Base-by-base conservation (phyloP, 1,139 yeast species). In the Geotrichum klebahnii region DNA sequence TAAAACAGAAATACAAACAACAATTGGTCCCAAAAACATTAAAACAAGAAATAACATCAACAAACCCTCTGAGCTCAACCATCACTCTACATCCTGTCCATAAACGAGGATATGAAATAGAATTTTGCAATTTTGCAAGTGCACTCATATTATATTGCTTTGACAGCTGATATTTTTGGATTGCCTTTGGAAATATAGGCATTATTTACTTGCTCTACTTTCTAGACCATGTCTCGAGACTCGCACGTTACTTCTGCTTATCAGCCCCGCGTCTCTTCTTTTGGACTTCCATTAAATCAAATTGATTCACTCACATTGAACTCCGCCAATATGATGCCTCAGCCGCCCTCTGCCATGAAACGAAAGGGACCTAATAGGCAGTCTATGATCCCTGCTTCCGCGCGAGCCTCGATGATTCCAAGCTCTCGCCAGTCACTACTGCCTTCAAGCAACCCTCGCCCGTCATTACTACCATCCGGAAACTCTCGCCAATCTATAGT, bases 281-380 rank as follows among this genome's bases (percentile, higher is more conserved):
- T 37, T 14, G 31, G 41, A 37, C 41, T 23, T 22, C 41, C 41
- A 20, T 37, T 37, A 37, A 37, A 14, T 16, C 41, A 37, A 37
- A 12, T 37, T 17, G 41, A 37, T 24, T 37, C 41, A 37, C 41
- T 37, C 17, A 22, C 41, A 5, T 23, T 37, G 24, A 37, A 37
- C 16, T 23, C 41, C 23, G 24, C 31, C 6, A 34, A 37, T 24
- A 26, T 32, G 39, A 47, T 43, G 36, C 46, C 54, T 10, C 56
- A 46, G 20, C 51, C 59, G 24, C 52, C 55, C 33, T 51, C 61
- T 14, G 53, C 52, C 28, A 43, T 58, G 19, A 45, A 59, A 28
- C 24, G 44, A 3, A 54, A 55, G 36, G 60, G 57, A 6, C 55
- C 61, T 16, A 51, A 46, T 16, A 40, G 61, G 32, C 56, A 58